A percentile compares a stretch with the other conserved stretches of the same genome.
Conservation (phyloP, 73 alveolate genomes). For the Uronychia binucleata region DNA sequence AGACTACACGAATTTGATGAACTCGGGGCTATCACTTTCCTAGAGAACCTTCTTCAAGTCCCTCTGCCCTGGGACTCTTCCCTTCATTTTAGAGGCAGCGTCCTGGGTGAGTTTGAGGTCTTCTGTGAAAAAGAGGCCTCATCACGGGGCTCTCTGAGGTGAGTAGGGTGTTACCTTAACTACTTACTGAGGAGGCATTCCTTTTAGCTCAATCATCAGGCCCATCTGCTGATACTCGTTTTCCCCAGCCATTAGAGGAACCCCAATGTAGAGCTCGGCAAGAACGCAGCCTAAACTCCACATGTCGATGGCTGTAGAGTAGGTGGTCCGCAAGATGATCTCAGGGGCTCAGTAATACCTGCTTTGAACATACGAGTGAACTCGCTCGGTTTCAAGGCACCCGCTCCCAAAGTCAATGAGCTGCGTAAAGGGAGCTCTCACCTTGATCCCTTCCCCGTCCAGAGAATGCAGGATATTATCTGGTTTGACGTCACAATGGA, state of each 20-base stretch:
- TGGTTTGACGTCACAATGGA: conserved; percentile 27
- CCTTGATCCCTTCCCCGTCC: conserved; percentile 15
- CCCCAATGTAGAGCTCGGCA: conserved; percentile 65
- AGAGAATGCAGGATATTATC: not conserved
- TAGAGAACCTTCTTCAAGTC: too few species aligned
- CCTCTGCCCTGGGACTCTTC: too few species aligned
- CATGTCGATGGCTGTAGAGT: conserved; percentile 38
- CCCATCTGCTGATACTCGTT: conserved; percentile 69
- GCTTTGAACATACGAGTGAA: conserved; percentile 46
- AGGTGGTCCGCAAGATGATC: conserved; percentile 35
- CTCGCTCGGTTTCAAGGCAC: conserved; percentile 57
- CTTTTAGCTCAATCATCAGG: conserved; percentile 62
- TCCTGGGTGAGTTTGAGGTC: too few species aligned
- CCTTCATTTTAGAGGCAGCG: too few species aligned
- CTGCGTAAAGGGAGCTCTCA: too few species aligned
- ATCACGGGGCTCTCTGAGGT: too few species aligned
- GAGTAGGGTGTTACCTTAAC: too few species aligned
- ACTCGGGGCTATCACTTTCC: too few species aligned
- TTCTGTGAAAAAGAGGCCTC: too few species aligned
- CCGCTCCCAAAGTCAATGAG: conserved; percentile 73
- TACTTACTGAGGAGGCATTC: conserved; percentile 45
- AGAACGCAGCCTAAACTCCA: conserved; percentile 78
- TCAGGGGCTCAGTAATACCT: conserved; percentile 54
- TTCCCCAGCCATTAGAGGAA: conserved; percentile 77
- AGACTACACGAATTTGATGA: too few species aligned